Base-by-base conservation (phyloP, 108 stramenopile genomes). In the Nannochloropsis gaditana region DNA sequence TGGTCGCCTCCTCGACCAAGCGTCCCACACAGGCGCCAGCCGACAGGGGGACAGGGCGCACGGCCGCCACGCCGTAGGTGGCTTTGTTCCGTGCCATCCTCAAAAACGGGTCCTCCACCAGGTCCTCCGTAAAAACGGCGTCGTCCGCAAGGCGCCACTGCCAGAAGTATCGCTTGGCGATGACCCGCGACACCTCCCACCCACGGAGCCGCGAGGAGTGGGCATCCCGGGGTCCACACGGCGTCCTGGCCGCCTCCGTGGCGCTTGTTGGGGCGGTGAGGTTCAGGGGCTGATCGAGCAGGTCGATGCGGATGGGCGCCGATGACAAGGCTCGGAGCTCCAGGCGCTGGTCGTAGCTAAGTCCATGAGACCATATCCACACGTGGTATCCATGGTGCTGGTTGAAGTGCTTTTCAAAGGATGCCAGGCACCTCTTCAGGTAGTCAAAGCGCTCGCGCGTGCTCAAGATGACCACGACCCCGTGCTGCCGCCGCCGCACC, bases 131-230 rank as follows among this genome's bases (percentile, higher is more conserved):
- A 73, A 73, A 73, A 3, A 73, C 15, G n/a, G 59, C 59, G n/a
- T 73, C 8, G 59, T 73, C 59, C 6, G 59, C 59, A 1, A 73
- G n/a, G 19, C 59, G 4, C 59, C 59, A 73, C 8, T 73, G 59
- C 59, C 59, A 73, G n/a, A 73, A n/a, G n/a, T 73, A 73, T 6
- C 59, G 15, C 59, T 73, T 73, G 59, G 59, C 59, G 59, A 73
- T 73, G n/a, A 73, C n/a, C 59, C 59, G 15, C 59, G 59, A 73
- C 2, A 73, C n/a, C 59, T 73, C 59, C 59, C 59, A 73, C 59
- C 59, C 59, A 15, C 2, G n/a, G 19, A 73, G n/a, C 59, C 59
- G 59, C 59, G 59, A n/a, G 19, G 59, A 73, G n/a, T 73, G 15
- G 19, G n/a, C 6, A 6, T 73, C 59, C 15, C 8, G 59, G n/a